Percentiles rank a stretch among this genome's conserved stretches.
Evolutionary conservation across 139 green algal species (phyloP).

Genomic region (Tetraselmis chui): DNA sequence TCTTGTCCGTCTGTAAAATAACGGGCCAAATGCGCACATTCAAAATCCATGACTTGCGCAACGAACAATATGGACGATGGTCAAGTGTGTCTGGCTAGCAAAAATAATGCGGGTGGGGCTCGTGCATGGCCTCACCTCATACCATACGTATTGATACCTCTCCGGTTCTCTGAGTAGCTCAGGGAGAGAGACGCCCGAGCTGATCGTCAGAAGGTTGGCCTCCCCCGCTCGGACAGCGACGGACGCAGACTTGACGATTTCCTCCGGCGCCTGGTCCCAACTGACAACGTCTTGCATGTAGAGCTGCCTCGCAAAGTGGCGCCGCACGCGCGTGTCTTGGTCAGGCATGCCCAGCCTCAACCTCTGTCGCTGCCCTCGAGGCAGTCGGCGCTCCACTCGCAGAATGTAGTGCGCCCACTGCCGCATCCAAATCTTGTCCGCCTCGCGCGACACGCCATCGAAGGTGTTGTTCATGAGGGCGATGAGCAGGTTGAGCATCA

Average conservation of each 20-base stretch:
- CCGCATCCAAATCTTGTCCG: neutral
- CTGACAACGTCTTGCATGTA: neutral
- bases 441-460: neutral
- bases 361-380: neutral
- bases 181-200: neutral
- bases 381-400: neutral
- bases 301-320: neutral
- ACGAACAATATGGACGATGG: too few relatives aligned
- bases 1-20: too few relatives aligned
- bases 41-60: too few relatives aligned
- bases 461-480: neutral
- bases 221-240: neutral
- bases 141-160: neutral
- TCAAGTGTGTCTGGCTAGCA: too few relatives aligned
- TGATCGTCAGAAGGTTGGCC: neutral
- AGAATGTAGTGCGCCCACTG: neutral
- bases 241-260: neutral
- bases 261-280: neutral
- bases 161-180: neutral
- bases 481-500: neutral
- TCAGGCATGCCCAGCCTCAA: neutral
- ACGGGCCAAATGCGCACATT: too few relatives aligned
- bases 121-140: neutral
- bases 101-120: too few relatives aligned
- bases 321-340: neutral